Percentiles rank a stretch among this genome's conserved stretches.
Conservation (phyloP, 352 stramenopile genomes). For the Pythium scleroteichum region DNA sequence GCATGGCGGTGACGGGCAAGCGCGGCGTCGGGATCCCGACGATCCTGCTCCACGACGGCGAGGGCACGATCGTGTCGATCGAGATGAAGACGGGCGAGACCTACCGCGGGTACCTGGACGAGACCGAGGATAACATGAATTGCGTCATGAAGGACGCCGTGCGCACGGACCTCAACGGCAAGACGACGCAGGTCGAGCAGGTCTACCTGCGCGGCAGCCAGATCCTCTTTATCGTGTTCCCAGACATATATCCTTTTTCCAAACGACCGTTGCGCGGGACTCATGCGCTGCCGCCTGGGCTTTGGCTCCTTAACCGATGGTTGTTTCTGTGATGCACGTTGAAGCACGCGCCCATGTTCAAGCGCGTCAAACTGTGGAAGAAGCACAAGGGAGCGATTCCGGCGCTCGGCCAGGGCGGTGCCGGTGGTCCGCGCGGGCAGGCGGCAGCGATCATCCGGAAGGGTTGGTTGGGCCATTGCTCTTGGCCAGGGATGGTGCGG, state of each 20-base stretch:
- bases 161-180: constrained; percentile 80
- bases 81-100: constrained; percentile 87
- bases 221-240: constrained; percentile 88
- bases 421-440: constrained; percentile 60
- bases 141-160: constrained; percentile 88
- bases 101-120: constrained; percentile 82
- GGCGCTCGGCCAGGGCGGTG: constrained; percentile 64
- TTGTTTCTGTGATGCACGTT: constrained; percentile 49
- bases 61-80: constrained; percentile 88
- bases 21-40: constrained; percentile 83
- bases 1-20: constrained; percentile 85
- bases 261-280: neutral
- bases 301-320: constrained; percentile 31
- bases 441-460: constrained; percentile 82
- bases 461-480: constrained; percentile 32
- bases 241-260: constrained; percentile 86
- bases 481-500: neutral
- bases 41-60: constrained; percentile 84
- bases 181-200: constrained; percentile 77
- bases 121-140: constrained; percentile 92
- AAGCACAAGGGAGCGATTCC: constrained; percentile 83
- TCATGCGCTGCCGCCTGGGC: neutral
- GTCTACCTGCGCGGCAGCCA: constrained; percentile 85
- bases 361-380: constrained; percentile 88
- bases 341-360: constrained; percentile 88